phyloP scores from a whole-genome alignment of 2,329 filamentous ascomycete species.

The Aspergillus bombycis region DNA sequence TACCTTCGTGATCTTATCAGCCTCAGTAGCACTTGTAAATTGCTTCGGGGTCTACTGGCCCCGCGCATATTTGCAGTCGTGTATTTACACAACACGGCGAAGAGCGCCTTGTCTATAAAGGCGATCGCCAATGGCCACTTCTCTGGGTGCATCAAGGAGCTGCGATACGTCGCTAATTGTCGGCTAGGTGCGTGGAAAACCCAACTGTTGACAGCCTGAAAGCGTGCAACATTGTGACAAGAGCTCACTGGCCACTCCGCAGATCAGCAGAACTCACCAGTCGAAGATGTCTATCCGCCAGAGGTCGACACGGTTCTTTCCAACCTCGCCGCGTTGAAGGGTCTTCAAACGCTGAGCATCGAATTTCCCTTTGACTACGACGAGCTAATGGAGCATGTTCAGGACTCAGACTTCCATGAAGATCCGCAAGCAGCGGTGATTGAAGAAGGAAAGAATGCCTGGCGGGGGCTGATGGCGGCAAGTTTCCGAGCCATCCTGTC shows the following conservation, averaged over 20 bases:
- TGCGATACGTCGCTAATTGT: not conserved
- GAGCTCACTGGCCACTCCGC: not conserved
- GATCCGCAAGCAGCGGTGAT: not conserved
- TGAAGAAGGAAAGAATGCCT: not conserved
- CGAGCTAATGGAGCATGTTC: not conserved
- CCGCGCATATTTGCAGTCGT: not conserved
- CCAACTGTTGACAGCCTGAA: too few relatives aligned
- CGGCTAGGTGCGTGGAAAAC: not conserved
- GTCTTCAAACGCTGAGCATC: not conserved
- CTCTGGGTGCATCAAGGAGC: not conserved
- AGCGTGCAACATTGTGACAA: not conserved
- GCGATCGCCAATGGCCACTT: not conserved
- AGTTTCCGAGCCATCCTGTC: slow-evolving; percentile 4
- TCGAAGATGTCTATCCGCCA: slow-evolving; percentile 1
- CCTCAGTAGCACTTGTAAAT: not conserved
- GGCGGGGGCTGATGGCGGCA: slow-evolving; percentile 1
- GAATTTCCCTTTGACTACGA: not conserved
- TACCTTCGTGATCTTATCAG: not conserved
- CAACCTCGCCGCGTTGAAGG: not conserved
- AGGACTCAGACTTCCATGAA: not conserved
- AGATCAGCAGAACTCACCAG: not conserved
- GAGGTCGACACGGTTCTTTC: slow-evolving; percentile 1
- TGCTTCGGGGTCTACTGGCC: not conserved
- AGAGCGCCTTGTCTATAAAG: slow-evolving; percentile 1
- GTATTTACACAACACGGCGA: not conserved